Evolutionary conservation across 179 eudicot genomes (phyloP).

Genomic region (Amaranthus tricolor): DNA sequence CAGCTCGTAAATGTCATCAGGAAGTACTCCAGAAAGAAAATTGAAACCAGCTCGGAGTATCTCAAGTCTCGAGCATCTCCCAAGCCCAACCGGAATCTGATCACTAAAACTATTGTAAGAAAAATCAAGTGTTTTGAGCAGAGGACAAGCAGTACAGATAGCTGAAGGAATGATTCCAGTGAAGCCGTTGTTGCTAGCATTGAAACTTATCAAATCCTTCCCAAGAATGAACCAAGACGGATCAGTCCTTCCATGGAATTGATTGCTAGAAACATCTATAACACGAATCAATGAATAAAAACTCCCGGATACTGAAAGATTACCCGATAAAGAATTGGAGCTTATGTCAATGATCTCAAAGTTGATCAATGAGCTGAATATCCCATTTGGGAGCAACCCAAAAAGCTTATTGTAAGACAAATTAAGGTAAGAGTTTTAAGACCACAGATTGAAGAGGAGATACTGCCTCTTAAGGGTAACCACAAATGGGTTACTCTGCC

Average conservation of each 20-base stretch:
- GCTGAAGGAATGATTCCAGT: constrained; percentile 48
- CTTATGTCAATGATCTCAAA: constrained; percentile 65
- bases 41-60: constrained; percentile 64
- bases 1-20: constrained; percentile 44
- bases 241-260: constrained; percentile 45
- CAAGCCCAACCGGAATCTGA: constrained; percentile 44
- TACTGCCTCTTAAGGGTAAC: constrained; percentile 47
- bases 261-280: constrained; percentile 63
- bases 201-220: constrained; percentile 37
- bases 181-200: constrained; percentile 59
- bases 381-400: constrained; percentile 51
- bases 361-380: constrained; percentile 44
- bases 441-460: constrained; percentile 39
- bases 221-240: constrained; percentile 35
- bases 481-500: constrained; percentile 42
- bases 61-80: constrained; percentile 47
- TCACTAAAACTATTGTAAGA: constrained; percentile 49
- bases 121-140: constrained; percentile 53
- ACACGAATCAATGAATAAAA: constrained; percentile 32
- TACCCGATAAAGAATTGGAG: constrained; percentile 48
- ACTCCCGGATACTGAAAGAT: constrained; percentile 29
- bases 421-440: constrained; percentile 56
- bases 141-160: constrained; percentile 39
- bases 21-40: constrained; percentile 49
- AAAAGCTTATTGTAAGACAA: constrained; percentile 57